phyloP scores from a whole-genome alignment of 2,329 filamentous ascomycete genomes.

The Lecanosticta acicola region DNA sequence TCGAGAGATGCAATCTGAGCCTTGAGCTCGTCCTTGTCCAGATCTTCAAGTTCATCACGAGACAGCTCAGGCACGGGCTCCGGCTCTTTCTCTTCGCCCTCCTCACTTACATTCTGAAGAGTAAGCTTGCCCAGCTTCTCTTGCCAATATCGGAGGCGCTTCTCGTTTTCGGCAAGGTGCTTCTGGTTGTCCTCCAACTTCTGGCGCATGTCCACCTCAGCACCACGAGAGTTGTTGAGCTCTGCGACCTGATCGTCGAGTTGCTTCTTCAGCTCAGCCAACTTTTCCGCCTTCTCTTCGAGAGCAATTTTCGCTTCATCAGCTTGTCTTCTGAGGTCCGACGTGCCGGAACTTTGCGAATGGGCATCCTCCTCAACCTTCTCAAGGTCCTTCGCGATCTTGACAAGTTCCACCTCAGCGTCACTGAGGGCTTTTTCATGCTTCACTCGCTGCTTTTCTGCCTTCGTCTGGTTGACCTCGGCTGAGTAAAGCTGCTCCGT shows the following conservation, averaged over 20 bases:
- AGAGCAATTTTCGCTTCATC: conserved; percentile 76
- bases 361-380: conserved; percentile 72
- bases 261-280: conserved; percentile 73
- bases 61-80: conserved; percentile 73
- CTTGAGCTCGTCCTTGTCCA: conserved; percentile 59
- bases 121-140: conserved; percentile 81
- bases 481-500: conserved; percentile 78
- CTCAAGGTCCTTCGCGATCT: conserved; percentile 66
- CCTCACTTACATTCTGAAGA: conserved; percentile 66
- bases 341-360: conserved; percentile 69
- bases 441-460: conserved; percentile 85
- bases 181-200: conserved; percentile 97
- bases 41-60: conserved; percentile 59
- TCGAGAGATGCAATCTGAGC: conserved; percentile 61
- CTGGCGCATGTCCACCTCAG: conserved; percentile 97
- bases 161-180: conserved; percentile 76
- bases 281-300: conserved; percentile 70
- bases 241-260: conserved; percentile 80
- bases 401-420: conserved; percentile 71
- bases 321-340: conserved; percentile 64
- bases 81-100: conserved; percentile 51
- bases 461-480: conserved; percentile 84
- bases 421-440: conserved; percentile 77
- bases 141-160: conserved; percentile 76
- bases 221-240: conserved; percentile 79